Evolutionary conservation across 495 filamentous ascomycete species (phyloP), one percentile per base, ranked within the genome.

Genomic region (Annulohypoxylon stygium): DNA sequence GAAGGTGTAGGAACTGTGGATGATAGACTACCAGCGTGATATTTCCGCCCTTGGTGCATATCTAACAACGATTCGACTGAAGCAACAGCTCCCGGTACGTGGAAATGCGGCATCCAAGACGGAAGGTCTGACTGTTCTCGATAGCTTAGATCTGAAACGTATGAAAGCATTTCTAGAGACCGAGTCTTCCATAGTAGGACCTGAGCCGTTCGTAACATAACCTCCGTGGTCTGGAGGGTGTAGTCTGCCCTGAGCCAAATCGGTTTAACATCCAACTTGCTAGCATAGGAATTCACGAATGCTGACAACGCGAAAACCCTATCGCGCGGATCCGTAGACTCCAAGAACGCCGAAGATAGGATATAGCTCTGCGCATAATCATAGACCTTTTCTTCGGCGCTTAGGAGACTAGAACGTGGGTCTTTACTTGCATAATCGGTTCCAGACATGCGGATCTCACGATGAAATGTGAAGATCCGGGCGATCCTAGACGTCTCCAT

Each of bases 61-160:
- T 60, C 45, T 9, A 73, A 30, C 2, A 70, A 37, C n/a, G 65
- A 61, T 25, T 70, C 65, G 1, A 61, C 65, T 6, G 66, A 64
- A 37, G 65, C 67, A 14, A 68, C 70, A 36, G 70, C 67, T 16
- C 65, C 70, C 0, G 70, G 47, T 25, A 65, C 25, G 33, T 70
- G 65, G 36, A 73, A 73, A n/a, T 73, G 65, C 8, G 70, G 65
- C 66, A 73, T 55, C 70, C 70, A 73, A 39, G 70, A 73, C 1
- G 70, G 70, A 11, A 73, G 60, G 34, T 58, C 20, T 11, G 70
- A 61, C 9, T 73, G 7, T 57, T 30, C 48, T 54, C 65, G 61
- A 16, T 33, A 54, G n/a, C 51, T 65, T 2, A 68, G 16, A 39
- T 69, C 65, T 0, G 60, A 47, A 16, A 66, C 70, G 37, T 73